phyloP scores from a whole-genome alignment of 805 yeast species.

The Gaillardinia entomophila region DNA sequence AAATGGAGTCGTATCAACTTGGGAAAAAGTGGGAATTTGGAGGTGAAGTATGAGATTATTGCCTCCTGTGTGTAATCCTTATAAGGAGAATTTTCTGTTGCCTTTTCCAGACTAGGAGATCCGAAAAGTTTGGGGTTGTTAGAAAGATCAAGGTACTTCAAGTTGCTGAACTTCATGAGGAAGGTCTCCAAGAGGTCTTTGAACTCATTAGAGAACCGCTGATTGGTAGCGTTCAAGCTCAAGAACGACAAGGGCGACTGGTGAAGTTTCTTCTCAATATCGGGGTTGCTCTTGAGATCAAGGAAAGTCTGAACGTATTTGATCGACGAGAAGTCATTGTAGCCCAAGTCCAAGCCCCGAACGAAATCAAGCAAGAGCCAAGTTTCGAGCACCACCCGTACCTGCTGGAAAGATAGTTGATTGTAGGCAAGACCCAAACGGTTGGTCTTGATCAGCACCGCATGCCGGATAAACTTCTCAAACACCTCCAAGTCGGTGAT shows the following conservation, averaged over 20 bases:
- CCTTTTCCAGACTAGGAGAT: constrained; percentile 7
- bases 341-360: constrained; percentile 78
- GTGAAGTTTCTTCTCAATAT: constrained; percentile 11
- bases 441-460: constrained; percentile 47
- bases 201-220: constrained; percentile 41
- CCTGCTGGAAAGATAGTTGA: constrained; percentile 55
- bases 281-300: constrained; percentile 19
- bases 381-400: constrained; percentile 43
- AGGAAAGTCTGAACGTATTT: constrained; percentile 31
- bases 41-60: constrained; percentile 49
- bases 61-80: constrained; percentile 7
- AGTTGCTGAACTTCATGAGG: constrained; percentile 47
- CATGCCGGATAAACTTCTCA: constrained; percentile 48
- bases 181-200: constrained; percentile 48
- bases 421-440: constrained; percentile 77
- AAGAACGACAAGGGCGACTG: constrained; percentile 35
- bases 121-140: constrained; percentile 67
- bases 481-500: constrained; percentile 52
- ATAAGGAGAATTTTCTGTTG: neutral
- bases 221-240: constrained; percentile 61
- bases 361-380: constrained; percentile 51
- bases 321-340: constrained; percentile 55
- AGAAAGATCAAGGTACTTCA: constrained; percentile 73
- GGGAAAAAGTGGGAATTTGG: constrained; percentile 64
- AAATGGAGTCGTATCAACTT: constrained; percentile 62